Percentiles rank a stretch among this genome's conserved stretches.
Evolutionary conservation across 805 yeast genomes (phyloP).

Genomic region (Monosporozyma siamensis): DNA sequence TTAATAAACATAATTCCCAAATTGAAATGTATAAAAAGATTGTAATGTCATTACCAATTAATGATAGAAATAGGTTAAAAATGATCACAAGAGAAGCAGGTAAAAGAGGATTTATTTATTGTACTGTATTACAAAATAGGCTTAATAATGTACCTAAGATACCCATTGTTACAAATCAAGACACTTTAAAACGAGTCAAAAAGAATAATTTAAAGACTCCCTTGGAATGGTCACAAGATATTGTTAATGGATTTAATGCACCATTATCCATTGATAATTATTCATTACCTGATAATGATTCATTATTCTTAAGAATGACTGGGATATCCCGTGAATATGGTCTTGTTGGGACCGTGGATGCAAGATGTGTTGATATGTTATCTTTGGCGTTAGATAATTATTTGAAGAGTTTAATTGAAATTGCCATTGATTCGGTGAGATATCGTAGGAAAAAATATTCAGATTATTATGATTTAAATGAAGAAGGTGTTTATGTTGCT

Average conservation of each 20-base stretch:
- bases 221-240: slow-evolving; percentile 86
- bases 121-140: slow-evolving; percentile 59
- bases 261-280: slow-evolving; percentile 69
- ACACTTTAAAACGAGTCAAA: slow-evolving; percentile 26
- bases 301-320: slow-evolving; percentile 55
- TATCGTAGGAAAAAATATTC: slow-evolving; percentile 44
- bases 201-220: slow-evolving; percentile 33
- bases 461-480: slow-evolving; percentile 28
- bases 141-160: slow-evolving; percentile 59
- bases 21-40: slow-evolving; percentile 76
- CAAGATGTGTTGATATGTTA: slow-evolving; percentile 69
- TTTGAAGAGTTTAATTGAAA: slow-evolving; percentile 63
- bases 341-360: slow-evolving; percentile 65
- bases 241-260: slow-evolving; percentile 73
- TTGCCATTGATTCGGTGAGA: slow-evolving; percentile 61
- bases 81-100: slow-evolving; percentile 77
- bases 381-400: slow-evolving; percentile 76
- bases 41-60: slow-evolving; percentile 73
- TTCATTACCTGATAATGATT: slow-evolving; percentile 75
- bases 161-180: slow-evolving; percentile 47
- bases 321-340: slow-evolving; percentile 90
- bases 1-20: slow-evolving; percentile 50
- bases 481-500: slow-evolving; percentile 25
- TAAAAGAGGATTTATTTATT: slow-evolving; percentile 62
- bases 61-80: slow-evolving; percentile 79